Conservation (phyloP, 2,329 filamentous ascomycete genomes). For the Rhynchosporium secalis region DNA sequence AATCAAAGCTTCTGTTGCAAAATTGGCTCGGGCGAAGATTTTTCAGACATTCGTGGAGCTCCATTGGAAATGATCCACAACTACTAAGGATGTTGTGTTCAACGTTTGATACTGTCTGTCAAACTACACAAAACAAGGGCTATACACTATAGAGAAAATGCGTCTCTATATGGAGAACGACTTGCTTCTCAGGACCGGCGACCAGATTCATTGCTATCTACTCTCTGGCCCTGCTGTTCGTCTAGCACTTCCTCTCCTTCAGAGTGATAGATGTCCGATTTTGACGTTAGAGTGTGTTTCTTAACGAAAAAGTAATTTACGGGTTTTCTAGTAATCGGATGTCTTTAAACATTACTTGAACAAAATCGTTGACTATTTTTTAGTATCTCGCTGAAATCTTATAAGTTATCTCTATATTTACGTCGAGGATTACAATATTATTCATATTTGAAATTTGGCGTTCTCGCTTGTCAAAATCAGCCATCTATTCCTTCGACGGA, state of each 20-base stretch:
- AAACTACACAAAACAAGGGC: conserved; percentile 52
- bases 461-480: too few relatives aligned
- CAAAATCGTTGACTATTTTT: too few relatives aligned
- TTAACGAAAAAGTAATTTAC: too few relatives aligned
- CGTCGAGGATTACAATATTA: too few relatives aligned
- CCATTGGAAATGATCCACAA: conserved; percentile 49
- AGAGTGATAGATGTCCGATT: too few relatives aligned
- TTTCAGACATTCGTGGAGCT: conserved; percentile 48
- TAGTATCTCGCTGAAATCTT: too few relatives aligned
- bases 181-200: conserved; percentile 52
- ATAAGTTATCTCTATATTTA: too few relatives aligned
- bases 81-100: conserved; percentile 52
- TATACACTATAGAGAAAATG: conserved; percentile 51
- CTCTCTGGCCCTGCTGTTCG: conserved; percentile 52
- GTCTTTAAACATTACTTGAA: too few relatives aligned
- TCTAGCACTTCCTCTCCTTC: conserved; percentile 42
- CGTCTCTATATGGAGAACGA: conserved; percentile 52
- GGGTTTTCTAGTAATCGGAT: too few relatives aligned
- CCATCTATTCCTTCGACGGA: too few relatives aligned
- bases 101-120: conserved; percentile 50
- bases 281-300: too few relatives aligned
- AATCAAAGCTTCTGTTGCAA: conserved; percentile 41
- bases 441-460: too few relatives aligned
- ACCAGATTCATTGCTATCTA: conserved; percentile 56
- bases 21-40: conserved; percentile 46